Percentiles rank a stretch among this genome's conserved stretches.
These are phyloP conservation scores for Bromus sterilis DNA, from an alignment of 176 grass and related monocot genomes.

Conservation along the genomic window DNA sequence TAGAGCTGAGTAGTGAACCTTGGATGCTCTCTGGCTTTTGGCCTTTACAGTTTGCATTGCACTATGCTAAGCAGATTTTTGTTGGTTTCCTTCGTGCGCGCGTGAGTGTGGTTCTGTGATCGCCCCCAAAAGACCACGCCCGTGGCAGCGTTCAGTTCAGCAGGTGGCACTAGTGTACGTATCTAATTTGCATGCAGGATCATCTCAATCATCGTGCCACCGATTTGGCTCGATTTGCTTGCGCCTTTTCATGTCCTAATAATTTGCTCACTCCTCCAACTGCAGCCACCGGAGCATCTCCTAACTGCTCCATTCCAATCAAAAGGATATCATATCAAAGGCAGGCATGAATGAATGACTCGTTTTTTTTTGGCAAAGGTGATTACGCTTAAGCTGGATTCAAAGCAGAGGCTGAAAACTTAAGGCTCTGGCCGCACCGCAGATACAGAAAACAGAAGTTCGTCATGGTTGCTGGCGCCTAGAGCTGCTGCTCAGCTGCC, in stretches of 20 bases:
- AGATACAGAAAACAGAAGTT: not conserved
- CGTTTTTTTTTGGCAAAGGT: not conserved
- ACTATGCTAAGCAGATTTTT: too few species aligned
- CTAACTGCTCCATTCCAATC: not conserved
- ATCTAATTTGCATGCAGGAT: not conserved
- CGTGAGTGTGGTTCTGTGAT: not conserved
- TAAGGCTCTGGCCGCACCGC: not conserved
- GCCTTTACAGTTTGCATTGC: not conserved
- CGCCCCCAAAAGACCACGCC: not conserved
- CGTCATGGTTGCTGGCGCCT: not conserved
- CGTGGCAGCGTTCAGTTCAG: not conserved
- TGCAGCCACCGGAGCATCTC: not conserved
- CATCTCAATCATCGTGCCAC: not conserved
- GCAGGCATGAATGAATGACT: not conserved
- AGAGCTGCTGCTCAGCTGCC: not conserved
- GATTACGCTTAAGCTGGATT: not conserved
- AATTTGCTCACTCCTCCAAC: not conserved
- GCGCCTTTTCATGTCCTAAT: not conserved
- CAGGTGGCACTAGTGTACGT: not conserved
- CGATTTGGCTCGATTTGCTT: not conserved
- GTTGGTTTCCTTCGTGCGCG: not conserved
- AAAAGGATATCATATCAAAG: not conserved
- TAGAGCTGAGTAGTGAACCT: too few species aligned
- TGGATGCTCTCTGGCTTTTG: not conserved
- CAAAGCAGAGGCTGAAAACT: not conserved